Percentiles rank a stretch among this genome's conserved stretches.
phyloP scores from a whole-genome alignment of 441 rosid species.

The Brassica hybrid region DNA sequence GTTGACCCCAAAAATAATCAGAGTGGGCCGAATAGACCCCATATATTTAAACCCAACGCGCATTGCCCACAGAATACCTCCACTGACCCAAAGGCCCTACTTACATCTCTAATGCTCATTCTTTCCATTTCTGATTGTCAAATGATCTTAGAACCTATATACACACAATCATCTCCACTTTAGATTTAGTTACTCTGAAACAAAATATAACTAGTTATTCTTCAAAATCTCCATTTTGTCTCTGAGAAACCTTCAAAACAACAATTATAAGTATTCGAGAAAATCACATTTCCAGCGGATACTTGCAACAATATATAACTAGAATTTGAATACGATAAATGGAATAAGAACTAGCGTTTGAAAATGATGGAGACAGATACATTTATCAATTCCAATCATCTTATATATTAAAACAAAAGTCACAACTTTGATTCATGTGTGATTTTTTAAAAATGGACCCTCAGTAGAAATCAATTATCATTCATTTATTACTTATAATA shows the following conservation, averaged over 20 bases:
- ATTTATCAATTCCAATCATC: neutral
- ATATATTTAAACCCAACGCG: conserved; percentile 4
- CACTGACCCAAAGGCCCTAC: conserved; percentile 5
- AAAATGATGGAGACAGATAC: neutral
- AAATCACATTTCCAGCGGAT: neutral
- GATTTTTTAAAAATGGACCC: too few species aligned
- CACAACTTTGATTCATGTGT: too few species aligned
- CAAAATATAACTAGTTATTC: too few species aligned
- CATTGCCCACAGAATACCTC: neutral
- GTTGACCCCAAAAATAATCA: neutral
- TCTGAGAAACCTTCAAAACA: neutral
- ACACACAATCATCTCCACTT: too few species aligned
- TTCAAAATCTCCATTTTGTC: neutral
- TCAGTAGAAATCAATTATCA: too few species aligned
- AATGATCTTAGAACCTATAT: too few species aligned
- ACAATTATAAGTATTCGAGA: neutral
- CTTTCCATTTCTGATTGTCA: too few species aligned
- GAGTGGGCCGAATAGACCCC: neutral
- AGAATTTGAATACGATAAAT: neutral
- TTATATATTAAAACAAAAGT: too few species aligned
- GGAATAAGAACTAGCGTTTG: neutral
- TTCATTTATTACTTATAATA: too few species aligned
- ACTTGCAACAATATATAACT: neutral
- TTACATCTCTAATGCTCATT: neutral
- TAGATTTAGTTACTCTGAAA: too few species aligned